Evolutionary conservation across 306 rosid species (phyloP).

Genomic region (Sophora flavescens): DNA sequence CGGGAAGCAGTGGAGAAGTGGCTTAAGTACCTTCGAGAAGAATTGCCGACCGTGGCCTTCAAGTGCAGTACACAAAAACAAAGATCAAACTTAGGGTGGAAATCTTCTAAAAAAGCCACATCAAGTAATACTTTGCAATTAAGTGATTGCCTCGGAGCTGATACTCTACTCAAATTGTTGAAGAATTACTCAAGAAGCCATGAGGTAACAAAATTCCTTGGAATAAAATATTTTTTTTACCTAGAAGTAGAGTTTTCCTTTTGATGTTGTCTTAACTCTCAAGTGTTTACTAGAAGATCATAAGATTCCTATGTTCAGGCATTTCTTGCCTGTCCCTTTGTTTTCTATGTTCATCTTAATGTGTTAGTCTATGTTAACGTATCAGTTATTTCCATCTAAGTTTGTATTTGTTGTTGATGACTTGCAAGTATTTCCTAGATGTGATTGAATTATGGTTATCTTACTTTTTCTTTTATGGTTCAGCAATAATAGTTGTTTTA

Average conservation of each 20-base stretch:
- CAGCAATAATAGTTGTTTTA: not conserved
- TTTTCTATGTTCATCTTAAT: not conserved
- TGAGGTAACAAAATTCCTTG: constrained; percentile 61
- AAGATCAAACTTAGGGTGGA: constrained; percentile 93
- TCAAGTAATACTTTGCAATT: constrained; percentile 72
- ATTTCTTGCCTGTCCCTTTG: not conserved
- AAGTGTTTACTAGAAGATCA: not conserved
- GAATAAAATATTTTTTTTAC: not conserved
- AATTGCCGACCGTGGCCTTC: constrained; percentile 95
- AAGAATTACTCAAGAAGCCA: constrained; percentile 97
- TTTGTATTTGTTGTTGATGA: constrained; percentile 4
- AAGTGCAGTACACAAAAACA: constrained; percentile 98
- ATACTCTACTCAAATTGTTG: constrained; percentile 88
- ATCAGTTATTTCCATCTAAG: not conserved
- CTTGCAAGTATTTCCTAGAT: not conserved
- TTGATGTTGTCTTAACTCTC: constrained; percentile 10
- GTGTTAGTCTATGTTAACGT: not conserved
- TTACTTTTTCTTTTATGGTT: not conserved
- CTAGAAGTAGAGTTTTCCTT: constrained; percentile 4
- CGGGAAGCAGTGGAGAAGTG: constrained; percentile 94
- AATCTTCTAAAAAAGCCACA: constrained; percentile 73
- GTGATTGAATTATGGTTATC: not conserved
- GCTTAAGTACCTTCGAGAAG: constrained; percentile 95
- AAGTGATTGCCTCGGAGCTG: constrained; percentile 98
- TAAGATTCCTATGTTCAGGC: not conserved